Evolutionary conservation across 139 green algal genomes (phyloP), one percentile per base, ranked within the genome.

Genomic region (Volvox reticuliferus): DNA sequence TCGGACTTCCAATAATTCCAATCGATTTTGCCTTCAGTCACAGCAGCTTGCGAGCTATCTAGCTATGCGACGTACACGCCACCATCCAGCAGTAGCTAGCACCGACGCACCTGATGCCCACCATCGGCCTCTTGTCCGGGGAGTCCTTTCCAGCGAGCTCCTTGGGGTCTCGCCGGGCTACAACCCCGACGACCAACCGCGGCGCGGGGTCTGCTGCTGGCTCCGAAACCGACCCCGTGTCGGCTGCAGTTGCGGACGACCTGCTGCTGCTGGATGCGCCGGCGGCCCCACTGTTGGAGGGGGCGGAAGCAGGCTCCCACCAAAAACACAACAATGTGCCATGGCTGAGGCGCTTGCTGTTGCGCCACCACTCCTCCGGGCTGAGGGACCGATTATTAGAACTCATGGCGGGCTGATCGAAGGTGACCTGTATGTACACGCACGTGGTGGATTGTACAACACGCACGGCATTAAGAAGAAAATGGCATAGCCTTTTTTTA

Each of bases 261-360:
- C n/a, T 44, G 73, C 73, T 26, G 68, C 68, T 26, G 16, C 14
- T 26, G 22, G 68, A 22, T 14, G 68, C 1, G 36, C 32, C 21
- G 26, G 61, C 75, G 35, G 24, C 35, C 78, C 80, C 30, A 17
- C 82, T 2, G 13, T 33, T 26, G 35, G 30, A 37, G n/a, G 12
- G 21, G 73, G 44, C 44, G 50, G 79, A 12, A 32, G 33, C 77
- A 21, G 75, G 86, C 86, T 89, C 71, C 90, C 89, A 94, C 89
- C 91, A 94, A 1, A 97, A 79, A 62, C 84, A 92, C 35, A 94
- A 86, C 44, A 96, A 89, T 0, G 95, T 94, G 61, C 94, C 95
- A 32, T 93, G 78, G 44, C 91, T 77, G 24, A 97, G 93, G 32
- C 95, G 92, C 71, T 91, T 91, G 30, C 80, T 93, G 77, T 86